Conservation (phyloP, 768 basidiomycete genomes). For the Imleria badia region DNA sequence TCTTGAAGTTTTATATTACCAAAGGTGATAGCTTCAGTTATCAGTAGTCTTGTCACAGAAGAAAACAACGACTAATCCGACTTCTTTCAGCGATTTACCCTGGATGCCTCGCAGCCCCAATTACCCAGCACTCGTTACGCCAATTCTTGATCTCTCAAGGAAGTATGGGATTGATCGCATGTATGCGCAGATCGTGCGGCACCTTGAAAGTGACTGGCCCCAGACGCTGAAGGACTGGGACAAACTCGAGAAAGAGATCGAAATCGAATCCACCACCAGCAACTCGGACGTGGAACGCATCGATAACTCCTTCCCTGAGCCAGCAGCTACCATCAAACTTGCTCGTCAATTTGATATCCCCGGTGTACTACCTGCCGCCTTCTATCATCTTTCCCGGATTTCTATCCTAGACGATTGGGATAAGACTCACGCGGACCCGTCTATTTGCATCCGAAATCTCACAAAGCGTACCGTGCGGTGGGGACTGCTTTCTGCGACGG, state of each 20-base stretch:
- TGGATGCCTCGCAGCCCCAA: conserved; percentile 3
- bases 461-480: conserved; percentile 25
- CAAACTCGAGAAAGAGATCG: not conserved
- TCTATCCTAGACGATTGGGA: conserved; percentile 21
- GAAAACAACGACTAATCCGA: not conserved
- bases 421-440: not conserved
- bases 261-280: not conserved
- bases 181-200: not conserved
- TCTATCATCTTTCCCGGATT: conserved; percentile 44
- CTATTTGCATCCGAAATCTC: not conserved
- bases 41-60: not conserved
- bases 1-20: conserved; percentile 12
- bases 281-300: not conserved
- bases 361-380: conserved; percentile 46
- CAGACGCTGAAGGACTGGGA: conserved; percentile 15
- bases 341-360: conserved; percentile 41
- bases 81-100: not conserved
- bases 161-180: conserved; percentile 14
- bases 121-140: not conserved
- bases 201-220: conserved; percentile 13
- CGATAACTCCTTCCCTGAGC: conserved; percentile 19
- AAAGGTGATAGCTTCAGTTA: not conserved
- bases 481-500: conserved; percentile 18
- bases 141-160: conserved; percentile 8
- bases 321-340: conserved; percentile 38